Percentiles rank a stretch among this genome's conserved stretches.
phyloP scores from a whole-genome alignment of 2,329 filamentous ascomycete genomes.

The Pyricularia pennisetigena region DNA sequence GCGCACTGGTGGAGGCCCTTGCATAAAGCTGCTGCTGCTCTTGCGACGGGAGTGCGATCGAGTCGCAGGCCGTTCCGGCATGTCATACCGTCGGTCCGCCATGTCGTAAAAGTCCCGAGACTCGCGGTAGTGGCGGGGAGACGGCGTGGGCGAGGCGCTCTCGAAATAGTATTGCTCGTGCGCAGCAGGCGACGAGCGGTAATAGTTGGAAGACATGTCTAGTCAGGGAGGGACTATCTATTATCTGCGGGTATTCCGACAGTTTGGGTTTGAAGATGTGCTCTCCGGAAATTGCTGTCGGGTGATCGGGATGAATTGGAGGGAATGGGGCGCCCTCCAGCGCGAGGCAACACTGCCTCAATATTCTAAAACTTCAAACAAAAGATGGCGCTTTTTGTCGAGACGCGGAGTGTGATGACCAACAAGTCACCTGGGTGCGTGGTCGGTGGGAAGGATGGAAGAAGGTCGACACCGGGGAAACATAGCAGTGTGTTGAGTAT shows the following conservation, averaged over 20 bases:
- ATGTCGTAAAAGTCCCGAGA: slow-evolving; percentile 12
- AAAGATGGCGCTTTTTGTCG: slow-evolving; percentile 31
- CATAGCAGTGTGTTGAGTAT: slow-evolving; percentile 38
- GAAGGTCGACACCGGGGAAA: slow-evolving; percentile 43
- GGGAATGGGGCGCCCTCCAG: slow-evolving; percentile 4
- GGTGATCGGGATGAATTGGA: not conserved
- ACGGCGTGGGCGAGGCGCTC: slow-evolving; percentile 47
- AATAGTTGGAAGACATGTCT: slow-evolving; percentile 31
- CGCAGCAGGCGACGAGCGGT: slow-evolving; percentile 24
- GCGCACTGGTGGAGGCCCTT: slow-evolving; percentile 27
- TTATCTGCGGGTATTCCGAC: slow-evolving; percentile 27
- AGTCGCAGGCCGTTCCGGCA: slow-evolving; percentile 43
- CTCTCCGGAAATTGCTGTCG: slow-evolving; percentile 18
- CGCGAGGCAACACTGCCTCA: slow-evolving; percentile 3
- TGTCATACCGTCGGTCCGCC: slow-evolving; percentile 10
- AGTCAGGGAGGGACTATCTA: slow-evolving; percentile 37
- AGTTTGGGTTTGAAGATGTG: slow-evolving; percentile 21
- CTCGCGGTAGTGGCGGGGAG: slow-evolving; percentile 40
- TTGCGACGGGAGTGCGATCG: slow-evolving; percentile 37
- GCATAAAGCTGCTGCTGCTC: slow-evolving; percentile 28
- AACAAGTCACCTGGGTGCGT: slow-evolving; percentile 50
- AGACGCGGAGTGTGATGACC: slow-evolving; percentile 29
- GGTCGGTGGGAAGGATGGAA: slow-evolving; percentile 48
- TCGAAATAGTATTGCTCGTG: slow-evolving; percentile 34
- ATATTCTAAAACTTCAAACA: not conserved